Evolutionary conservation across 225 moss, liverwort and hornwort species (phyloP), one percentile per base, ranked within the genome.

Genomic region (Marchantia paleacea): DNA sequence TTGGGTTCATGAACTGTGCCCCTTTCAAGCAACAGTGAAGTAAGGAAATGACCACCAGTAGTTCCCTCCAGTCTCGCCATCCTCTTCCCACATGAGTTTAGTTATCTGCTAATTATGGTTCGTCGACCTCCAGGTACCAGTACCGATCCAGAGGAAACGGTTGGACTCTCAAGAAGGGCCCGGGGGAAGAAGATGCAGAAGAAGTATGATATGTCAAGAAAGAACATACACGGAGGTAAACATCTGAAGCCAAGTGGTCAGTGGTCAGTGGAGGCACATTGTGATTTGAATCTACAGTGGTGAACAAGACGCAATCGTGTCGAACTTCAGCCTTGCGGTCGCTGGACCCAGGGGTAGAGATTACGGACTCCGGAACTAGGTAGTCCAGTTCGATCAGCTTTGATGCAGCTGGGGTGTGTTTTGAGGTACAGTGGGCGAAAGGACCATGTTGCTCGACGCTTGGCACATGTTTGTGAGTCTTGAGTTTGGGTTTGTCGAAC

Each of bases 81-180:
- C 22, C 62, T 22, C 62, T 22, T 61, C 19, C 6, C 61, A 7
- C 61, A 20, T 62, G 62, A 62, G 62, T 62, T 62, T 62, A 62
- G 62, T 24, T 24, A 8, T 62, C 62, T 62, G n/a, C 62, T 62
- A 24, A 62, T 62, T 62, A 18, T 62, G 1, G 62, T 62, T 62
- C 18, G 62, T 62, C 62, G 1, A 62, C 62, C 39, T 62, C 62
- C 62, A 62, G 1, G 62, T 62, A 62, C n/a, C 24, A 22, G 39
- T 18, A 24, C 24, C n/a, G n/a, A n/a, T n/a, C n/a, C n/a, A n/a
- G n/a, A n/a, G n/a, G n/a, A n/a, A n/a, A n/a, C n/a, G 22, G 22
- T 62, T 62, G 62, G 62, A 62, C 62, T 62, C n/a, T 62, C 62
- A 62, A 62, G 62, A 24, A 62, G n/a, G 62, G 62, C 24, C n/a